Evolutionary conservation across 2,329 filamentous ascomycete genomes (phyloP).

Genomic region (Allantophomopsis cytisporea): DNA sequence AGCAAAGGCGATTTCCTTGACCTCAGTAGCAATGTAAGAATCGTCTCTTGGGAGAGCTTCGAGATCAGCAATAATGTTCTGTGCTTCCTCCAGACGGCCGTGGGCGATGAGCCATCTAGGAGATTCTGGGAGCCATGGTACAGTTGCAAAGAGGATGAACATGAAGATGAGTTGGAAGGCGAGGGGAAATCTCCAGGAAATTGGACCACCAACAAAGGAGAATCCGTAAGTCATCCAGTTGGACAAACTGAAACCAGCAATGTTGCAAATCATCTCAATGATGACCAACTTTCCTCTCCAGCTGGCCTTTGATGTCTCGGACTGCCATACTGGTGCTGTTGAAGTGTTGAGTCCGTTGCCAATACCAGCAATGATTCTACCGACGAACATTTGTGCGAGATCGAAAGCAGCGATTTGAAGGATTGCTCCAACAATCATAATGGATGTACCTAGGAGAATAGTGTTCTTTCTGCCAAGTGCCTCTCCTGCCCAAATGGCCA

Average conservation of each 20-base stretch:
- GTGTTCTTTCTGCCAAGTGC: conserved; percentile 2
- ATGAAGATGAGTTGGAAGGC: conserved; percentile 29
- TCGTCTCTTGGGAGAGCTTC: conserved; percentile 23
- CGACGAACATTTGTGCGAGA: conserved; percentile 23
- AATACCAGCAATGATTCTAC: conserved; percentile 17
- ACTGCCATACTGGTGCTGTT: conserved; percentile 26
- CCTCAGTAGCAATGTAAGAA: conserved; percentile 36
- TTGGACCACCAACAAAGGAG: conserved; percentile 30
- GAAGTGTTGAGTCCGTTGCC: conserved; percentile 15
- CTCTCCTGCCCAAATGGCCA: not conserved
- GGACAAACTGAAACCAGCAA: conserved; percentile 36
- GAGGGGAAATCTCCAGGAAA: conserved; percentile 37
- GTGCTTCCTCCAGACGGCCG: conserved; percentile 11
- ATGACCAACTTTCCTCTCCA: conserved; percentile 26
- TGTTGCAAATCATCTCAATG: conserved; percentile 28
- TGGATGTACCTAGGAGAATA: conserved; percentile 2
- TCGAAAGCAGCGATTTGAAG: conserved; percentile 16
- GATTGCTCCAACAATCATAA: conserved; percentile 8
- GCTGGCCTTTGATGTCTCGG: conserved; percentile 27
- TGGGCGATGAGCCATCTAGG: conserved; percentile 20
- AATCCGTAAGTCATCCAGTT: conserved; percentile 45
- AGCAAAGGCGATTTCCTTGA: conserved; percentile 35
- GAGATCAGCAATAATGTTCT: conserved; percentile 20
- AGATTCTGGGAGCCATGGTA: conserved; percentile 22
- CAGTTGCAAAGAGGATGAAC: conserved; percentile 18